phyloP scores from a whole-genome alignment of 306 rosid genomes.

The Quercus variabilis region DNA sequence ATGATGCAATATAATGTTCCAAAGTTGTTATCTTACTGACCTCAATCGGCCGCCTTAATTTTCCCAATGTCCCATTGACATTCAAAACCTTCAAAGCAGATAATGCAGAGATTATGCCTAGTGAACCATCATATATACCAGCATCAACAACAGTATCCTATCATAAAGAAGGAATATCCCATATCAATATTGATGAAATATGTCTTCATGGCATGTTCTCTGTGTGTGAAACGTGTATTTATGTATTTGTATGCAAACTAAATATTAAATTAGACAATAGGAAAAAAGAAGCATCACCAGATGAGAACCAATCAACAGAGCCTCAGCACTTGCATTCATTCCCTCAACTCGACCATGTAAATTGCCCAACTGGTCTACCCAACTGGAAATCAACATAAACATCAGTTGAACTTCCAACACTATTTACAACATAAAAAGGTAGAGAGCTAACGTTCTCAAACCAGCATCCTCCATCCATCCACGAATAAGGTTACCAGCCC shows the following conservation, averaged over 20 bases:
- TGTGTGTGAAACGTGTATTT: not conserved
- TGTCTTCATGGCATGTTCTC: not conserved
- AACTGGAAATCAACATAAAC: conserved; percentile 50
- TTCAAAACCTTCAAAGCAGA: conserved; percentile 78
- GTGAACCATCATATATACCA: conserved; percentile 84
- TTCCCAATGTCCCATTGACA: conserved; percentile 48
- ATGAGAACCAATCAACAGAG: conserved; percentile 87
- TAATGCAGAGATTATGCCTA: conserved; percentile 82
- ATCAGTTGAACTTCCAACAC: conserved; percentile 32
- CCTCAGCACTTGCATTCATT: conserved; percentile 60
- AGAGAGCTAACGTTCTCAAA: conserved; percentile 84
- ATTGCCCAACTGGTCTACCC: conserved; percentile 91
- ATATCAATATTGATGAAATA: not conserved
- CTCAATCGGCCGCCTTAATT: conserved; percentile 77
- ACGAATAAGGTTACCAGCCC: conserved; percentile 53
- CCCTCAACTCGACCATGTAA: conserved; percentile 84
- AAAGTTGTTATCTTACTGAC: conserved; percentile 37
- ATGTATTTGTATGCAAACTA: not conserved
- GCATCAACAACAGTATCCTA: conserved; percentile 97
- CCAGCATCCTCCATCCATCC: conserved; percentile 98
- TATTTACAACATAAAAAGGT: conserved; percentile 15
- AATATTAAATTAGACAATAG: not conserved
- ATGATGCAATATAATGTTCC: not conserved
- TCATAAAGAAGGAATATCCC: conserved; percentile 15
- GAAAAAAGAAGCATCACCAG: conserved; percentile 43